These are phyloP conservation scores for Colletotrichum tropicicola DNA, from an alignment of 2,329 filamentous ascomycete genomes.

Conservation along the genomic window DNA sequence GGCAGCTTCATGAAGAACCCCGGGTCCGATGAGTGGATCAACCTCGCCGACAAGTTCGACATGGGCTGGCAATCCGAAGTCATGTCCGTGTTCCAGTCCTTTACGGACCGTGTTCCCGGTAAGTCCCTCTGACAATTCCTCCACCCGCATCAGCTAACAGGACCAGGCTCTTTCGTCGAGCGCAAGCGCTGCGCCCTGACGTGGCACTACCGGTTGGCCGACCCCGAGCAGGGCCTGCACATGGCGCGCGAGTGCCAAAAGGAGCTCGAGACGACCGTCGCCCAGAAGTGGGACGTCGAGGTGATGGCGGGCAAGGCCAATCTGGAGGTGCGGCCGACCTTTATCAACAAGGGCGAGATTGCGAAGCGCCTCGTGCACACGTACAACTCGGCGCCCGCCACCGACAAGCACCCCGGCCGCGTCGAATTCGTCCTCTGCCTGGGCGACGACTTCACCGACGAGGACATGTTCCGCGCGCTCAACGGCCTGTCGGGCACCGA, in stretches of 20 bases:
- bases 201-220: constrained; percentile 95
- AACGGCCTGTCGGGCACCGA: constrained; percentile 63
- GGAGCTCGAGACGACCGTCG: constrained; percentile 80
- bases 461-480: constrained; percentile 93
- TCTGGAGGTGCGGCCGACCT: constrained; percentile 93
- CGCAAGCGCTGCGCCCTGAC: constrained; percentile 93
- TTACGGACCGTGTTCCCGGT: constrained; percentile 88
- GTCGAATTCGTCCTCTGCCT: constrained; percentile 90
- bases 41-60: constrained; percentile 84
- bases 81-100: constrained; percentile 84
- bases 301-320: constrained; percentile 98
- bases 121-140: constrained; percentile 38
- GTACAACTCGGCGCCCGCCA: constrained; percentile 66
- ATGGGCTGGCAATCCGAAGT: constrained; percentile 95
- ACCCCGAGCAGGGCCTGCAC: constrained; percentile 84
- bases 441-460: constrained; percentile 96
- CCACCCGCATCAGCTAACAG: neutral
- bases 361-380: constrained; percentile 82
- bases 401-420: constrained; percentile 54
- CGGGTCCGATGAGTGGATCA: constrained; percentile 81
- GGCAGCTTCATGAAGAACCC: constrained; percentile 94
- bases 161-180: constrained; percentile 85
- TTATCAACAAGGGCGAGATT: constrained; percentile 98
- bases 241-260: constrained; percentile 84
- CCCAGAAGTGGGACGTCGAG: constrained; percentile 86